Conservation (phyloP, 2,329 filamentous ascomycete species). For the Didymosphaeria variabile region DNA sequence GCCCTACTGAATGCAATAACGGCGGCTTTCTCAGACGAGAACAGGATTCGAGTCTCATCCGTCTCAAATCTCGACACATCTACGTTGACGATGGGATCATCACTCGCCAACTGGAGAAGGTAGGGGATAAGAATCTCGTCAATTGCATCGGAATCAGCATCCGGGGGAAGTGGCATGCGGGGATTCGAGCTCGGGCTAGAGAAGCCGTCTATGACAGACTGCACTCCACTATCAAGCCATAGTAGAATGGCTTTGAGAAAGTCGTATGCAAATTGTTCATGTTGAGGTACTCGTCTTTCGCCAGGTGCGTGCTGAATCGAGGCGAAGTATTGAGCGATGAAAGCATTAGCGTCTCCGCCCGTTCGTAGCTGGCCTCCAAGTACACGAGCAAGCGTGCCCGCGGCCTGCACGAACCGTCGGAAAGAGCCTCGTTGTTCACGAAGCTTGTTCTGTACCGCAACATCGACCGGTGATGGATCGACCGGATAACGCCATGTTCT, state of each 20-base stretch:
- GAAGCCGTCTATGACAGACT: constrained; percentile 65
- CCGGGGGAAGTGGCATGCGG: constrained; percentile 62
- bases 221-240: constrained; percentile 68
- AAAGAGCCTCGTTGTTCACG: constrained; percentile 64
- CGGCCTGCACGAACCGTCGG: constrained; percentile 69
- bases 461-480: constrained; percentile 62
- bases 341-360: constrained; percentile 44
- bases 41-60: constrained; percentile 63
- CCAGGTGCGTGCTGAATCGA: constrained; percentile 57
- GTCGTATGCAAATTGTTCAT: constrained; percentile 69
- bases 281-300: constrained; percentile 43
- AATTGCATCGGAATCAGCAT: constrained; percentile 62
- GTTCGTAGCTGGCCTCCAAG: constrained; percentile 64
- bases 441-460: constrained; percentile 64
- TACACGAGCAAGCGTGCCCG: constrained; percentile 65
- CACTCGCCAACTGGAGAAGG: constrained; percentile 62
- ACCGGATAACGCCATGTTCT: constrained; percentile 68
- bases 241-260: constrained; percentile 70
- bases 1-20: constrained; percentile 65
- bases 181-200: constrained; percentile 55
- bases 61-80: constrained; percentile 67
- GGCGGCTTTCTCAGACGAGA: constrained; percentile 62
- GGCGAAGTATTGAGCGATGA: constrained; percentile 57
- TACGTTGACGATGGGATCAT: constrained; percentile 62
- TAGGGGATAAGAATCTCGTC: constrained; percentile 68